Percentiles rank a stretch among this genome's conserved stretches.
Conservation (phyloP, 1,284 basidiomycete species). For the Ustilago shanxiensis region DNA sequence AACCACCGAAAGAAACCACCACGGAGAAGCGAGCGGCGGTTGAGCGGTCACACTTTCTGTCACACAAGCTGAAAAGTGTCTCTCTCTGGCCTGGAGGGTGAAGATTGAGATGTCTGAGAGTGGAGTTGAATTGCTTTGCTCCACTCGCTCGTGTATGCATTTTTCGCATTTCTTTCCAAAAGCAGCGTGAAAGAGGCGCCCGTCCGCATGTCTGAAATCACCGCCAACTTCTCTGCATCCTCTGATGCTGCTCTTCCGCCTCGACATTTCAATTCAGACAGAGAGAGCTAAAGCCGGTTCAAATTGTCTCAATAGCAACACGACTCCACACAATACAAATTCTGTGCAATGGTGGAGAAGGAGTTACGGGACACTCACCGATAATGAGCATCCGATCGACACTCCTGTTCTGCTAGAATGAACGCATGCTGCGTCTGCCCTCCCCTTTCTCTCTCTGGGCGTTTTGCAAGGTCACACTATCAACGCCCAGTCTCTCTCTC, state of each 20-base stretch:
- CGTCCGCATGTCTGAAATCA: background rate
- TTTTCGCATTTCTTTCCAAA: conserved; percentile 26
- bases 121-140: background rate
- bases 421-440: conserved; percentile 17
- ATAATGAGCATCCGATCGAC: background rate
- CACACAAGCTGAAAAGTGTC: background rate
- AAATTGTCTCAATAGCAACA: too few relatives aligned
- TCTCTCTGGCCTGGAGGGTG: too few relatives aligned
- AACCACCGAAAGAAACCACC: too few relatives aligned
- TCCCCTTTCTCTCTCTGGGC: too few relatives aligned
- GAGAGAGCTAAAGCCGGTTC: background rate
- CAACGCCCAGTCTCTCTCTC: background rate
- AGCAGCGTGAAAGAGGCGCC: conserved; percentile 44
- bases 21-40: background rate
- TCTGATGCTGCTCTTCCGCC: too few relatives aligned
- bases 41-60: background rate
- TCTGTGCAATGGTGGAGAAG: background rate
- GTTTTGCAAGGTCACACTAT: background rate
- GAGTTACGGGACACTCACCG: too few relatives aligned
- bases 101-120: background rate
- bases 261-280: too few relatives aligned
- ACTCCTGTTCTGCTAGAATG: background rate
- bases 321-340: background rate
- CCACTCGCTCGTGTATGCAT: background rate
- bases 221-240: background rate